Evolutionary conservation across 2,329 filamentous ascomycete genomes (phyloP).

Genomic region (Colletotrichum siamense): DNA sequence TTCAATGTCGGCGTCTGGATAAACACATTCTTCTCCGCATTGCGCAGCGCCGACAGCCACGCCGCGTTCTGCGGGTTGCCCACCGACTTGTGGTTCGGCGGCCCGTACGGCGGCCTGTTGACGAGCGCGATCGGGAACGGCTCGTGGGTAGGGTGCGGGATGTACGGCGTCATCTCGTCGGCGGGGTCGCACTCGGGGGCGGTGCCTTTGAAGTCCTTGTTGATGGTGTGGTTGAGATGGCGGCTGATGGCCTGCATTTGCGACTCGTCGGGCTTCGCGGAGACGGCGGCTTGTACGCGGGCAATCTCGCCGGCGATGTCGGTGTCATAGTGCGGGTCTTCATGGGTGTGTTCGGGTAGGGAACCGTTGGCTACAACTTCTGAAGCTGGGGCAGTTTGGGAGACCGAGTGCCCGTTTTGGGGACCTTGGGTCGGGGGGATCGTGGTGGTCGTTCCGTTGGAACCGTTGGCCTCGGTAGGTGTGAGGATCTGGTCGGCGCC

Average conservation of each 20-base stretch:
- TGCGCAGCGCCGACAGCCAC: slow-evolving; percentile 72
- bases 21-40: slow-evolving; percentile 70
- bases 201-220: not conserved
- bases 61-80: slow-evolving; percentile 77
- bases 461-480: not conserved
- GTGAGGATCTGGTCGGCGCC: not conserved
- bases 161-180: slow-evolving; percentile 71
- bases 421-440: not conserved
- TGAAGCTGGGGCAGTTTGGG: too few relatives aligned
- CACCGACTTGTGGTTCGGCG: slow-evolving; percentile 63
- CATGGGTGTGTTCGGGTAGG: not conserved
- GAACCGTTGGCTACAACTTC: not conserved
- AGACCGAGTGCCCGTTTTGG: not conserved
- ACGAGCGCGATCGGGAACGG: slow-evolving; percentile 76
- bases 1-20: slow-evolving; percentile 83
- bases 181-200: not conserved
- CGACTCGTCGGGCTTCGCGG: slow-evolving; percentile 54
- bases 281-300: slow-evolving; percentile 64
- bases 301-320: not conserved
- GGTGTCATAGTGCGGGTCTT: not conserved
- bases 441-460: not conserved
- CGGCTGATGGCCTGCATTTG: slow-evolving; percentile 64
- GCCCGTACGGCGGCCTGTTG: slow-evolving; percentile 70
- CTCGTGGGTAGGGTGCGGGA: slow-evolving; percentile 56
- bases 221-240: slow-evolving; percentile 61